Base-by-base conservation (phyloP, 129 eudicot genomes). In the Artemisia tridentata region DNA sequence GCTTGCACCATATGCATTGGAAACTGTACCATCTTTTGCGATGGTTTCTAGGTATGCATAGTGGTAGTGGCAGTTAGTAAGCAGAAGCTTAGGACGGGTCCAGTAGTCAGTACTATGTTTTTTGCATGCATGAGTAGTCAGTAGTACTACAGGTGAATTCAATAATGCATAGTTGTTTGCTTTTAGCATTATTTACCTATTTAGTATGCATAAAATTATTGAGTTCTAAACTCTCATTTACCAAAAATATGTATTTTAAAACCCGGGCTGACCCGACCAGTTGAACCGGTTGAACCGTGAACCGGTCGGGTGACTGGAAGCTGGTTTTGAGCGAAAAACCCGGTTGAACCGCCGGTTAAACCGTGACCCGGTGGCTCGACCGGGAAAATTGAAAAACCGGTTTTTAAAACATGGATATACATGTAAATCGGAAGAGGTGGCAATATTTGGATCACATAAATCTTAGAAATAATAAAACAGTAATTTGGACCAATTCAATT, bases 61-160 rank as follows among this genome's bases (percentile, higher is more conserved):
- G 55, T 75, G 14, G 45, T 43, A 43, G 20, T 58, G 4, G 72
- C 48, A 52, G 57, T 66, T 65, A n/a, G 11, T 65, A 53, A 31
- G 6, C 14, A 59, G 64, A 14, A 41, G 11, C 45, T 38, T 38
- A 21, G 49, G 45, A 74, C 15, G 49, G 16, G 17, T 14, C 13
- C 65, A 27, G 74, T 67, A 73, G 80, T 75, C 80, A 29, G 68
- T 75, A 75, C 80, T 68, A 59, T 58, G 74, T 46, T 75, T 58
- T 58, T 41, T 75, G 69, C 74, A 67, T 49, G 74, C 63, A 18
- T 75, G 80, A 58, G 63, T 15, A 13, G 54, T 75, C 68, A 11
- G 61, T 67, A 67, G 25, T 0, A 23, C 74, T 15, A 55, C 54
- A 54, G 25, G 54, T 70, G 52, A 63, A 38, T 46, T 67, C 61